Conservation (phyloP, 176 grass and related monocot species). For the Zea mays region DNA sequence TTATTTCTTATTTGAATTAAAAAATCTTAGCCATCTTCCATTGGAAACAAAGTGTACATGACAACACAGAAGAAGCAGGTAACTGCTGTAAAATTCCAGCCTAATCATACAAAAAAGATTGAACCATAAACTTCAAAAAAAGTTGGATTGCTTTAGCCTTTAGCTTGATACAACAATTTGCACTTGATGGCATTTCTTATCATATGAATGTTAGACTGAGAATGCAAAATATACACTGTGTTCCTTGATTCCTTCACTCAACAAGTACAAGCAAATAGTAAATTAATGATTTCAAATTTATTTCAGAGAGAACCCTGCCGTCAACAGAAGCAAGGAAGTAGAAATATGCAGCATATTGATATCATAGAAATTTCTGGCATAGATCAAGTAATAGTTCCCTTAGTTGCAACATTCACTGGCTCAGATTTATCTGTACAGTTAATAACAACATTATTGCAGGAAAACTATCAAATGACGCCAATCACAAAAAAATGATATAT, state of each 20-base stretch:
- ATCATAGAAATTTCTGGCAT: background rate
- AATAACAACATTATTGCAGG: background rate
- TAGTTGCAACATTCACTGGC: background rate
- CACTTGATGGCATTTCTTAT: background rate
- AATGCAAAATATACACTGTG: background rate
- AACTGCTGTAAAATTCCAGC: background rate
- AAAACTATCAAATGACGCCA: background rate
- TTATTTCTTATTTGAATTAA: background rate
- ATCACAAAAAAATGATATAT: background rate
- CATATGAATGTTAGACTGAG: background rate
- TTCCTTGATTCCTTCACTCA: background rate
- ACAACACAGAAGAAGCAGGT: background rate
- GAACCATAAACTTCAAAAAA: constrained; percentile 4
- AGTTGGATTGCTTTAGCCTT: background rate
- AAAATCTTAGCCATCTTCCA: background rate
- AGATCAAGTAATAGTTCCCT: constrained; percentile 3
- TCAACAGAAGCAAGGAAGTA: background rate
- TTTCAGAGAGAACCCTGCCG: background rate
- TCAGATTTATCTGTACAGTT: background rate
- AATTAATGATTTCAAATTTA: background rate
- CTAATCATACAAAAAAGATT: background rate
- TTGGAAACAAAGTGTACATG: background rate
- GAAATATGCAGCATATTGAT: background rate
- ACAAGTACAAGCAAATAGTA: background rate
- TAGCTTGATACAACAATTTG: background rate